phyloP scores from a whole-genome alignment of 805 yeast species.

The Yamadazyma tumulicola region DNA sequence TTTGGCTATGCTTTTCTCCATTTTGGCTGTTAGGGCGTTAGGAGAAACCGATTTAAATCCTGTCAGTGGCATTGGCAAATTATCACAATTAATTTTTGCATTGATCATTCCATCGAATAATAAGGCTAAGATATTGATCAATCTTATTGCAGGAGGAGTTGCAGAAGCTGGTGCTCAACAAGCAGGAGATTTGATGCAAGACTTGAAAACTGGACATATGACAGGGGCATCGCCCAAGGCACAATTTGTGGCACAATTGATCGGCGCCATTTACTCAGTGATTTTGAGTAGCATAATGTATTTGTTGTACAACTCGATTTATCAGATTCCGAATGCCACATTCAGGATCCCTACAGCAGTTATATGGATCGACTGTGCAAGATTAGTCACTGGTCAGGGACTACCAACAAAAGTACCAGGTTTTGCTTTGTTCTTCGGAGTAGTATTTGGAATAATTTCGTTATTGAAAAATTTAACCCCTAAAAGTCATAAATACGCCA shows the following conservation, averaged over 20 bases:
- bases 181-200: constrained; percentile 98
- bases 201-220: constrained; percentile 88
- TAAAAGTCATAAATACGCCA: constrained; percentile 34
- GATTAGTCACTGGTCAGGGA: constrained; percentile 88
- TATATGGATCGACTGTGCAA: constrained; percentile 94
- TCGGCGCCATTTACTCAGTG: constrained; percentile 85
- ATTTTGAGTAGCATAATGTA: constrained; percentile 79
- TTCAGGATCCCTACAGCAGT: constrained; percentile 93
- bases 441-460: constrained; percentile 66
- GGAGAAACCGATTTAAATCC: constrained; percentile 98
- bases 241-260: constrained; percentile 84
- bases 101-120: constrained; percentile 67
- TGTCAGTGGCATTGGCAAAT: constrained; percentile 92
- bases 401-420: constrained; percentile 74
- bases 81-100: constrained; percentile 87
- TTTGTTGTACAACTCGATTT: constrained; percentile 73
- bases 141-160: constrained; percentile 91
- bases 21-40: constrained; percentile 86
- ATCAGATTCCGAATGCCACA: constrained; percentile 76
- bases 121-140: constrained; percentile 80
- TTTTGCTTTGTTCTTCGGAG: constrained; percentile 59
- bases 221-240: constrained; percentile 90
- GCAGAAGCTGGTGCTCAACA: constrained; percentile 99
- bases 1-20: constrained; percentile 73
- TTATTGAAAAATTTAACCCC: constrained; percentile 57